Percentiles rank a stretch among this genome's conserved stretches.
These are phyloP conservation scores for Geotrichum citri-aurantii DNA, from an alignment of 1,139 yeast species.

Conservation along the genomic window DNA sequence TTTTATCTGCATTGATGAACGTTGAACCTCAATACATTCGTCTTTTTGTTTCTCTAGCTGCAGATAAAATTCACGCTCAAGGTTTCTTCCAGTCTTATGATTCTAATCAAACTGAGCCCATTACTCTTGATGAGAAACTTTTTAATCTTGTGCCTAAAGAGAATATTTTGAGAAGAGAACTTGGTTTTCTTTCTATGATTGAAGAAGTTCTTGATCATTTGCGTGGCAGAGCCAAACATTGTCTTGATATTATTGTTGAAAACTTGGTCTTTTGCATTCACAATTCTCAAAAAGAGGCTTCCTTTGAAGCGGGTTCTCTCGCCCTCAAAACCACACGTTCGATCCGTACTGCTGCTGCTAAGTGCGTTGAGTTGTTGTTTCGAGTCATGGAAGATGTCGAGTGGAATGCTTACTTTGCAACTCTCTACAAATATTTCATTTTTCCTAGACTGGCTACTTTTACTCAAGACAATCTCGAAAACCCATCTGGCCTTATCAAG, in stretches of 20 bases:
- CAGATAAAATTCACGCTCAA: constrained; percentile 46
- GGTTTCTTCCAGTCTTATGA: constrained; percentile 37
- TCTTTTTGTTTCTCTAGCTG: constrained; percentile 58
- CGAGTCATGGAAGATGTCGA: constrained; percentile 13
- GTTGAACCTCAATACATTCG: constrained; percentile 51
- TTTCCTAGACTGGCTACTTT: constrained; percentile 61
- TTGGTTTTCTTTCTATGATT: constrained; percentile 68
- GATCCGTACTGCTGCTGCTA: constrained; percentile 31
- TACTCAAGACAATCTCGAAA: constrained; percentile 73
- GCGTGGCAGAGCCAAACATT: constrained; percentile 52
- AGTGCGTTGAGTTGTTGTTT: constrained; percentile 31
- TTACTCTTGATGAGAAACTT: constrained; percentile 12
- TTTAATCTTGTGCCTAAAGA: constrained; percentile 10
- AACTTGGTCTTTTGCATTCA: constrained; percentile 58
- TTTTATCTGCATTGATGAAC: constrained; percentile 62
- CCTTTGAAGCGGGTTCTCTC: constrained; percentile 9
- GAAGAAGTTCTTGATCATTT: constrained; percentile 57
- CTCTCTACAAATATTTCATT: constrained; percentile 52
- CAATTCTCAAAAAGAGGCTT: constrained; percentile 43
- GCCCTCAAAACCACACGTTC: constrained; percentile 11
- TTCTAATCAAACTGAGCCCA: constrained; percentile 18
- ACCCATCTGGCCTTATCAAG: constrained; percentile 69
- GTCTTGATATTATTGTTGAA: constrained; percentile 48
- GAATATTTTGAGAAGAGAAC: constrained; percentile 45
- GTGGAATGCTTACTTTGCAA: constrained; percentile 54